phyloP scores from a whole-genome alignment of 2,329 filamentous ascomycete species.

The Fusarium proliferatum region DNA sequence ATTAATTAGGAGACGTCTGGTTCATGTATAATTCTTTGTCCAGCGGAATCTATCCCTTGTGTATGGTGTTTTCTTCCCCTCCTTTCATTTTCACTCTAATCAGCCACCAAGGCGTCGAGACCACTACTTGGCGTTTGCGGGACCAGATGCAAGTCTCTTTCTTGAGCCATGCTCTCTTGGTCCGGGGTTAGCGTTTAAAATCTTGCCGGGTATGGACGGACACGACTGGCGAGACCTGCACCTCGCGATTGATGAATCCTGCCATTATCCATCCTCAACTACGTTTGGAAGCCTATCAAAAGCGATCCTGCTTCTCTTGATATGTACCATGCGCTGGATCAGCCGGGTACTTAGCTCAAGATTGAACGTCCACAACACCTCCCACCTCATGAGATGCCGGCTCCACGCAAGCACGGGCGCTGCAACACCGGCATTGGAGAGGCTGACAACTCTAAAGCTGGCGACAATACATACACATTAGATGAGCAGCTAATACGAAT shows the following conservation, averaged over 20 bases:
- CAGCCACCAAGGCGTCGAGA: slow-evolving; percentile 30
- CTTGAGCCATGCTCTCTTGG: slow-evolving; percentile 25
- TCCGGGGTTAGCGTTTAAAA: slow-evolving; percentile 36
- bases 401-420: slow-evolving; percentile 25
- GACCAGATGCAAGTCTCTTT: slow-evolving; percentile 35
- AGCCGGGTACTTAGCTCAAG: slow-evolving; percentile 10
- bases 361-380: slow-evolving; percentile 15
- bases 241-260: slow-evolving; percentile 9
- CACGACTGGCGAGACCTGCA: slow-evolving; percentile 22
- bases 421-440: not conserved
- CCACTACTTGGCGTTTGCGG: slow-evolving; percentile 23
- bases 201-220: slow-evolving; percentile 22
- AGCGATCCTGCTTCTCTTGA: not conserved
- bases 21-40: slow-evolving; percentile 7
- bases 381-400: slow-evolving; percentile 20
- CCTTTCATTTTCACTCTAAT: slow-evolving; percentile 10
- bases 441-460: slow-evolving; percentile 1
- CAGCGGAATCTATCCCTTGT: not conserved
- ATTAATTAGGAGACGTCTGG: not conserved
- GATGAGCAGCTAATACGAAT: not conserved
- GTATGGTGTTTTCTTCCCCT: not conserved
- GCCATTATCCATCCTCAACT: not conserved
- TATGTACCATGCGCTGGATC: slow-evolving; percentile 3
- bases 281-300: not conserved
- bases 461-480: not conserved